Conservation (phyloP, 1,284 basidiomycete species). For the Tremellales sp. region DNA sequence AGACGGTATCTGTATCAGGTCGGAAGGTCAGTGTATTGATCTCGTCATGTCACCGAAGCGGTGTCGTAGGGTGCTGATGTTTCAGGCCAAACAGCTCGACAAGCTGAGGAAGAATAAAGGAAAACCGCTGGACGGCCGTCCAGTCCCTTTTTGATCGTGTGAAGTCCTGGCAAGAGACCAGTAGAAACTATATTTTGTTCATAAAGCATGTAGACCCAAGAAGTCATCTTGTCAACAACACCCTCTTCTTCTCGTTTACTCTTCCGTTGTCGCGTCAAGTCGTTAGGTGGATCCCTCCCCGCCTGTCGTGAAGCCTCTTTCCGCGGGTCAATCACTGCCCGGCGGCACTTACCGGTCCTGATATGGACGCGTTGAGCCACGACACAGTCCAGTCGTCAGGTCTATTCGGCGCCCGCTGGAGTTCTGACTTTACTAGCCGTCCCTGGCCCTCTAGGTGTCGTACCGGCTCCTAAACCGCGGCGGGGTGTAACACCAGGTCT, state of each 20-base stretch:
- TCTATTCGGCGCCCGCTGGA: no score
- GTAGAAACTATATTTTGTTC: no score
- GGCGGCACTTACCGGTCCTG: no score
- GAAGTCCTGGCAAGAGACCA: no score
- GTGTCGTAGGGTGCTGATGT: neutral
- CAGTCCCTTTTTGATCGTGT: conserved; percentile 34
- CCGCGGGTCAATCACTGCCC: no score
- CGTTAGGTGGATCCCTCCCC: no score
- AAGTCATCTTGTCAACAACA: no score
- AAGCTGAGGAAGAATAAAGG: conserved; percentile 45
- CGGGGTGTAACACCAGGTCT: conserved; percentile 6
- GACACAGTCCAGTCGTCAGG: no score
- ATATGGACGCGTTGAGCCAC: no score
- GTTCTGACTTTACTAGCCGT: no score
- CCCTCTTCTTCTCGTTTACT: neutral
- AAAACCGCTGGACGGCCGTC: conserved; percentile 45
- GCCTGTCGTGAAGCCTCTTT: no score
- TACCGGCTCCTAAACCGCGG: conserved; percentile 10
- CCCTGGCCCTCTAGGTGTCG: conserved; percentile 15
- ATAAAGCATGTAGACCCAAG: neutral
- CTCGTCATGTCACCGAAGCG: neutral
- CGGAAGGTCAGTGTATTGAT: conserved; percentile 40
- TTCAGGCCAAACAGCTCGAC: conserved; percentile 44
- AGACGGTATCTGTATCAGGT: conserved; percentile 66
- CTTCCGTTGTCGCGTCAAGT: conserved; percentile 8